A percentile compares a stretch with the other conserved stretches of the same genome.
These are phyloP conservation scores for Paramecium sexaurelia DNA, from an alignment of 73 alveolate genomes.

Conservation along the genomic window DNA sequence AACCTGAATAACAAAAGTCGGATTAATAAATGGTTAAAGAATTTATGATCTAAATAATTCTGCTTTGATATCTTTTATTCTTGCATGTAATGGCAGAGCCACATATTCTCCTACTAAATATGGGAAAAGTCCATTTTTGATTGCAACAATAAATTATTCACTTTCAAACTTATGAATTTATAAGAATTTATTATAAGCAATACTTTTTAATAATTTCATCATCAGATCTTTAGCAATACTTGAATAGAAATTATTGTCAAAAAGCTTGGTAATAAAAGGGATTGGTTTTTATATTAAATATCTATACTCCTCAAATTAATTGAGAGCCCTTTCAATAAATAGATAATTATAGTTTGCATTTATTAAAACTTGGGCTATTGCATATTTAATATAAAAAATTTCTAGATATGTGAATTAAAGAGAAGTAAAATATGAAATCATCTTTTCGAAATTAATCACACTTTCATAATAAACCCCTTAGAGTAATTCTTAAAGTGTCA, in stretches of 20 bases:
- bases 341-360: neutral
- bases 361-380: neutral
- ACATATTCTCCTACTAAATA: slow-evolving; percentile 14
- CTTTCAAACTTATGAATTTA: neutral
- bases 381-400: slow-evolving; percentile 7
- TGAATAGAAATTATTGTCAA: neutral
- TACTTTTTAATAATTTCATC: neutral
- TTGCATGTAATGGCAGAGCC: neutral
- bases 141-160: neutral
- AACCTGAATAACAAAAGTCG: neutral
- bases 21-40: neutral
- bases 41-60: neutral
- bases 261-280: neutral
- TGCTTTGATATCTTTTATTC: neutral
- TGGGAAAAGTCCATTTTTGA: neutral
- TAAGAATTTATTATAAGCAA: neutral
- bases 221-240: neutral
- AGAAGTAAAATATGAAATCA: neutral
- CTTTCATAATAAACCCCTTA: neutral
- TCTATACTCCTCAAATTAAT: slow-evolving; percentile 25
- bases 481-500: neutral
- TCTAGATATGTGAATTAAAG: neutral
- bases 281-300: neutral
- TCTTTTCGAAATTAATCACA: neutral
- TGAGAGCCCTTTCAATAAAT: neutral